Conservation (phyloP, 305 asterid genomes). For the Lippia alba region DNA sequence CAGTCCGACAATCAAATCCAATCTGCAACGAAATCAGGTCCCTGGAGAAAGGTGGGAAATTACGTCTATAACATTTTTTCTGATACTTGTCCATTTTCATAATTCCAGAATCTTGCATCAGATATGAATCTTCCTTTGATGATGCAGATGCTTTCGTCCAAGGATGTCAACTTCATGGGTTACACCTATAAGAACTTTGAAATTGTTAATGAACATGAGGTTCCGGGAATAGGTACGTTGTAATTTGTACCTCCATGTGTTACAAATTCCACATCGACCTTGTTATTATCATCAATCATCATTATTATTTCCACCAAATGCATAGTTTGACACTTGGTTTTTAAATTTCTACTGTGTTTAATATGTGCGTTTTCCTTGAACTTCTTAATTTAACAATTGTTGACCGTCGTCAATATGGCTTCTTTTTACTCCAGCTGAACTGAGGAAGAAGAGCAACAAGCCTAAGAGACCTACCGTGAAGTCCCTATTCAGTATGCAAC, state of each 20-base stretch:
- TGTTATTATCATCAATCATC: neutral
- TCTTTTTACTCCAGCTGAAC: constrained; percentile 61
- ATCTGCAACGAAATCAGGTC: constrained; percentile 81
- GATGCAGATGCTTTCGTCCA: constrained; percentile 88
- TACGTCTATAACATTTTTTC: constrained; percentile 23
- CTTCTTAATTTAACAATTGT: constrained; percentile 18
- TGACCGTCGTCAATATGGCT: constrained; percentile 31
- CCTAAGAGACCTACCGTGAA: constrained; percentile 95
- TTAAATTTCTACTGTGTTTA: constrained; percentile 8
- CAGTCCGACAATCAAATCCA: constrained; percentile 74
- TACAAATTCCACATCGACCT: neutral
- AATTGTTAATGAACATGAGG: constrained; percentile 87
- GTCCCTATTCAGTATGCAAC: constrained; percentile 83
- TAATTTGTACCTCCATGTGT: constrained; percentile 2
- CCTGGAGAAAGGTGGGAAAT: constrained; percentile 91
- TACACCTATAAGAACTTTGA: constrained; percentile 94
- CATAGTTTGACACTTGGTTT: neutral
- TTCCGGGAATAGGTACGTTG: constrained; percentile 75
- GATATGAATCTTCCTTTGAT: constrained; percentile 31
- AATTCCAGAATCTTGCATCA: neutral
- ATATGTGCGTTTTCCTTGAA: constrained; percentile 26
- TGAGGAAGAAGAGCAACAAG: constrained; percentile 87
- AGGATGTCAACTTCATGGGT: constrained; percentile 93
- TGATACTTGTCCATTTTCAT: neutral
- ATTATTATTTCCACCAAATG: neutral